Evolutionary conservation across 176 grass and related monocot species (phyloP), one percentile per base, ranked within the genome.

Genomic region (Carex scoparia): DNA sequence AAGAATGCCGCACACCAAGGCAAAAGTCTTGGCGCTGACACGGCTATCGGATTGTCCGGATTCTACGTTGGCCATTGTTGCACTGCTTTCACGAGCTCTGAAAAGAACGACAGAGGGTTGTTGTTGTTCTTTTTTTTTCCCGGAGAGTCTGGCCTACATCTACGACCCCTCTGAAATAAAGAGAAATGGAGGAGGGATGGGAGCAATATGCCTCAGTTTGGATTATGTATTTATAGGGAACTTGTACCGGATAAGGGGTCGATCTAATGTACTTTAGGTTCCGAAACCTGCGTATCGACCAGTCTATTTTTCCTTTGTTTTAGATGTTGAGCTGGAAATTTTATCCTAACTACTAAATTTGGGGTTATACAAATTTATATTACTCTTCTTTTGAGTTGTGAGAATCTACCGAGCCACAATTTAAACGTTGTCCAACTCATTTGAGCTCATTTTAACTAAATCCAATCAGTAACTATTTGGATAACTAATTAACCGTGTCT

Each of bases 1-100:
- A 19, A 83, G 80, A 48, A 83, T 67, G 37, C 80, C 80, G 0
- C 80, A 83, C 11, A 63, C 40, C 15, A 83, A 31, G 5, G 80
- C 80, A 4, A 8, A 83, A 3, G 40, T 65, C 23, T 53, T 83
- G 42, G 80, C 80, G 10, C 38, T 83, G 40, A 15, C 10, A 54
- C 60, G 32, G 4, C n/a, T 67, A 3, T 30, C 8, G 11, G 9
- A 18, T 51, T 3, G 62, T 18, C 80, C 80, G 2, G 11, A 9
- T 19, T 83, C 38, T 18, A 65, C 8, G 42, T 65, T 49, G 2
- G 40, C 62, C 80, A 83, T 83, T 83, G 37, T 83, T 68, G 23
- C 46, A 63, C 46, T 51, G 62, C 38, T 68, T 44, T 31, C 6
- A 51, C 28, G n/a, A 67, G 62, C 16, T 77, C 27, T 8, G 73